Evolutionary conservation across 495 filamentous ascomycete species (phyloP).

Genomic region (Glarea lozoyensis): DNA sequence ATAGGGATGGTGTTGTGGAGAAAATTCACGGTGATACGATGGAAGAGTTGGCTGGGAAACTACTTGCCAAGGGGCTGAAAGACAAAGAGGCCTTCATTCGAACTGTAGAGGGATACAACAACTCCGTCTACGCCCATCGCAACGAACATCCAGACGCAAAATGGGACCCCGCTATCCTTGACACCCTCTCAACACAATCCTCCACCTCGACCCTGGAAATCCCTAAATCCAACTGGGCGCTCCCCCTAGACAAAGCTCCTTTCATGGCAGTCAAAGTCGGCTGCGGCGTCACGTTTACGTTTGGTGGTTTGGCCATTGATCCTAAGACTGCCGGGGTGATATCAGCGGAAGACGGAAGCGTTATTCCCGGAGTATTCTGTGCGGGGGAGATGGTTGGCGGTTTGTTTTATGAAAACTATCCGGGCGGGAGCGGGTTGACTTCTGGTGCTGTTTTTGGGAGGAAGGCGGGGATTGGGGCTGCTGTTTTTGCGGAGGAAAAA

Average conservation of each 20-base stretch:
- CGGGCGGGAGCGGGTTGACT: conserved; percentile 54
- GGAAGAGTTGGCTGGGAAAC: conserved; percentile 43
- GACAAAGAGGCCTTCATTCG: conserved; percentile 32
- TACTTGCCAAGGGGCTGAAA: conserved; percentile 31
- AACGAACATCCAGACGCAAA: conserved; percentile 28
- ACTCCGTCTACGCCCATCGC: conserved; percentile 31
- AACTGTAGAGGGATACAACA: conserved; percentile 44
- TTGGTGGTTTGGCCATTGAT: conserved; percentile 48
- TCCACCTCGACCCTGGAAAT: conserved; percentile 25
- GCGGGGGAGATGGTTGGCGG: conserved; percentile 56
- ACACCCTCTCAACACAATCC: conserved; percentile 48
- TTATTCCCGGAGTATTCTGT: conserved; percentile 44
- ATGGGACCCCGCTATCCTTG: conserved; percentile 47
- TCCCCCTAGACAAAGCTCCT: conserved; percentile 42
- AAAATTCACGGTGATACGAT: conserved; percentile 39
- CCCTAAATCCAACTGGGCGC: conserved; percentile 56
- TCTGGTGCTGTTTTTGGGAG: conserved; percentile 49
- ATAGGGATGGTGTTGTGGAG: conserved; percentile 41
- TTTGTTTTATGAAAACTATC: conserved; percentile 55
- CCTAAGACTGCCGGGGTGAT: conserved; percentile 37
- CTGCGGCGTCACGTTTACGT: conserved; percentile 57
- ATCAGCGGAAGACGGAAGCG: conserved; percentile 27
- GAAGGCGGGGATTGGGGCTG: conserved; percentile 29
- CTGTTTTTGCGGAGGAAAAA: too few species aligned
- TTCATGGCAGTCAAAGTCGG: conserved; percentile 52